Conservation (phyloP, 106 monocot genomes). For the Posidonia australis region DNA sequence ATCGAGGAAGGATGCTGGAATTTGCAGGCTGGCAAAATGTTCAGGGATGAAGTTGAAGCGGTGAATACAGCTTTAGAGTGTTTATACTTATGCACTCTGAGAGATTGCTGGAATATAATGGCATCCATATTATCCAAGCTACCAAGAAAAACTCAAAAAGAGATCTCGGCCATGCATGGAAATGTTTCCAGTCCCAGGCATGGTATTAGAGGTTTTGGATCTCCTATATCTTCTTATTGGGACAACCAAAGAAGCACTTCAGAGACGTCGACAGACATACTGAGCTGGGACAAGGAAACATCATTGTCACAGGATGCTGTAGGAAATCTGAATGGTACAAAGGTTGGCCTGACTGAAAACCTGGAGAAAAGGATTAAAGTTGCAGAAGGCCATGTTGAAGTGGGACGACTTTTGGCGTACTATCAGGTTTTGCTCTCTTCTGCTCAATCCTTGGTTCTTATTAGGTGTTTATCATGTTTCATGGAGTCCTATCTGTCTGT, state of each 20-base stretch:
- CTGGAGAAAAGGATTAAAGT: slow-evolving; percentile 57
- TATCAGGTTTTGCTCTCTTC: slow-evolving; percentile 56
- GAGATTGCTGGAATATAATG: slow-evolving; percentile 87
- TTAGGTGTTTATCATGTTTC: not conserved
- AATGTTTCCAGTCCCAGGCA: slow-evolving; percentile 33
- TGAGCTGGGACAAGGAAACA: slow-evolving; percentile 13
- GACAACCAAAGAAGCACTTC: slow-evolving; percentile 21
- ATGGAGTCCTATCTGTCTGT: too few relatives aligned
- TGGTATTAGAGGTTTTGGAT: slow-evolving; percentile 26
- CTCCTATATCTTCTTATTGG: slow-evolving; percentile 19
- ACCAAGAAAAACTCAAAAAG: slow-evolving; percentile 36
- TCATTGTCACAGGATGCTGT: slow-evolving; percentile 10
- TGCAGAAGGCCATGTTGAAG: slow-evolving; percentile 93
- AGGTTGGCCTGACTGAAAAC: slow-evolving; percentile 19
- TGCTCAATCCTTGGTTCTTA: not conserved
- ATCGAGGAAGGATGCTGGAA: slow-evolving; percentile 73
- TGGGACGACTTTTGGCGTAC: slow-evolving; percentile 72
- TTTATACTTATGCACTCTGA: slow-evolving; percentile 63
- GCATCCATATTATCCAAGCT: slow-evolving; percentile 72
- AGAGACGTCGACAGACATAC: slow-evolving; percentile 3
- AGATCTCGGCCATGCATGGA: slow-evolving; percentile 13
- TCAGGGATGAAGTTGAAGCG: slow-evolving; percentile 59
- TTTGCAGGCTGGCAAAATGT: slow-evolving; percentile 36
- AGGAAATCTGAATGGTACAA: slow-evolving; percentile 10
- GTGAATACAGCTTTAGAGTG: slow-evolving; percentile 54